Conservation (phyloP, 2,329 filamentous ascomycete species). For the Cercospora beticola region DNA sequence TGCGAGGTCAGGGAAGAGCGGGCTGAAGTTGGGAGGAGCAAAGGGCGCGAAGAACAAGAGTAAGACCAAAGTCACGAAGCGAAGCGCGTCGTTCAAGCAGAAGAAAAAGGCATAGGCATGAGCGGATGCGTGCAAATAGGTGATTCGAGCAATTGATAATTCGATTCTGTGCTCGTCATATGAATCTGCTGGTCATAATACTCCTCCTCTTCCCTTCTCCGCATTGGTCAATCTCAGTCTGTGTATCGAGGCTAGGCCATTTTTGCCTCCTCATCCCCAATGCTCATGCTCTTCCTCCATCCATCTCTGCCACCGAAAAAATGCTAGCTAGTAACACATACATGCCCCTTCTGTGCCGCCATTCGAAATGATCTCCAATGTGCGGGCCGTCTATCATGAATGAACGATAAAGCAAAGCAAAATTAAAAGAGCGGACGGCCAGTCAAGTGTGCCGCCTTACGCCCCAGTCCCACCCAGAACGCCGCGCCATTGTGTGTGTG, state of each 20-base stretch:
- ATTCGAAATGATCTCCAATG: neutral
- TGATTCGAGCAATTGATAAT: neutral
- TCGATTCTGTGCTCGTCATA: neutral
- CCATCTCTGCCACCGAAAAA: neutral
- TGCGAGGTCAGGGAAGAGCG: conserved; percentile 63
- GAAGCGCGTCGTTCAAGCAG: conserved; percentile 51
- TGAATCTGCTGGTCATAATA: neutral
- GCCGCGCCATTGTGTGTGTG: conserved; percentile 1
- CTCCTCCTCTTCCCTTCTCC: neutral
- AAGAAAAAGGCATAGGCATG: conserved; percentile 32
- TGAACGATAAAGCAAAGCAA: neutral
- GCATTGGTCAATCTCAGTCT: neutral
- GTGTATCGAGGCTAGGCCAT: neutral
- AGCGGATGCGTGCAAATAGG: neutral
- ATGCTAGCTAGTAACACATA: conserved; percentile 13
- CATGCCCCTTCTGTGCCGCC: neutral
- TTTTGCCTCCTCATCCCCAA: neutral
- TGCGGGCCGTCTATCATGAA: conserved; percentile 4
- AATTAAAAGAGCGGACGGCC: neutral
- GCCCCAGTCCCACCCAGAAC: neutral
- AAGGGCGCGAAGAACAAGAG: conserved; percentile 46
- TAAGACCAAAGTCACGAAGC: conserved; percentile 44
- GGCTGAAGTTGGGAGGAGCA: conserved; percentile 59
- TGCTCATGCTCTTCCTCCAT: neutral
- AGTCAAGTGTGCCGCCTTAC: neutral